Percentiles rank a stretch among this genome's conserved stretches.
Evolutionary conservation across 768 basidiomycete genomes (phyloP).

Genomic region (Thelephora ganbajun): DNA sequence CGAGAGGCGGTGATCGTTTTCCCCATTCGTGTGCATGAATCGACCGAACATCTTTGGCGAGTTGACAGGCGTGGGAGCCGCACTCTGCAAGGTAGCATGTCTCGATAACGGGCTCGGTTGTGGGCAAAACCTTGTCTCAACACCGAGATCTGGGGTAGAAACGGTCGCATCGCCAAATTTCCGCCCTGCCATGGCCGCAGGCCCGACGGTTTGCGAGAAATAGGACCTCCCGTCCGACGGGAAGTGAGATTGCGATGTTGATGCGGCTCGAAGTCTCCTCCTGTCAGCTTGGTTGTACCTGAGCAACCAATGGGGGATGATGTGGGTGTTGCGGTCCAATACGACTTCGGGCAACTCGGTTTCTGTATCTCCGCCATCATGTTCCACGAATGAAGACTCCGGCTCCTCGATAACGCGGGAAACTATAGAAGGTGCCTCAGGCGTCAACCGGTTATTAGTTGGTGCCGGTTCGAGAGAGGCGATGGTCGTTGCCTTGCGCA

Average conservation of each 20-base stretch:
- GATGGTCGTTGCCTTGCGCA: background rate
- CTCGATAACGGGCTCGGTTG: conserved; percentile 9
- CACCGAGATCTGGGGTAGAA: conserved; percentile 53
- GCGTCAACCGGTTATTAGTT: conserved; percentile 11
- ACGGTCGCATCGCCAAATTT: conserved; percentile 40
- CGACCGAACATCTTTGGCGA: conserved; percentile 12
- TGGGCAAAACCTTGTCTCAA: background rate
- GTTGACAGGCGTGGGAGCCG: conserved; percentile 14
- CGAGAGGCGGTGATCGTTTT: background rate
- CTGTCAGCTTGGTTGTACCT: conserved; percentile 11
- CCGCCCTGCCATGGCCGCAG: conserved; percentile 18
- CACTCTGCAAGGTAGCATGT: background rate
- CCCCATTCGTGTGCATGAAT: background rate
- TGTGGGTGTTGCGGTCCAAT: conserved; percentile 88
- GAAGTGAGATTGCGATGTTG: conserved; percentile 28
- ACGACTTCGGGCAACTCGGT: conserved; percentile 91
- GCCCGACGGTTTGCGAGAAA: conserved; percentile 19
- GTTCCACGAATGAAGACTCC: conserved; percentile 8
- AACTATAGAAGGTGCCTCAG: background rate
- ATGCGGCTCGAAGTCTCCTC: conserved; percentile 9
- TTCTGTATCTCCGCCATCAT: conserved; percentile 36
- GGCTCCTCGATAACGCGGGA: conserved; percentile 1
- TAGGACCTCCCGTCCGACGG: conserved; percentile 14
- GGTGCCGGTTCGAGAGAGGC: conserved; percentile 15
- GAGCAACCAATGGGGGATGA: conserved; percentile 89